phyloP scores from a whole-genome alignment of 2,329 filamentous ascomycete genomes.

The Fusarium sp. region DNA sequence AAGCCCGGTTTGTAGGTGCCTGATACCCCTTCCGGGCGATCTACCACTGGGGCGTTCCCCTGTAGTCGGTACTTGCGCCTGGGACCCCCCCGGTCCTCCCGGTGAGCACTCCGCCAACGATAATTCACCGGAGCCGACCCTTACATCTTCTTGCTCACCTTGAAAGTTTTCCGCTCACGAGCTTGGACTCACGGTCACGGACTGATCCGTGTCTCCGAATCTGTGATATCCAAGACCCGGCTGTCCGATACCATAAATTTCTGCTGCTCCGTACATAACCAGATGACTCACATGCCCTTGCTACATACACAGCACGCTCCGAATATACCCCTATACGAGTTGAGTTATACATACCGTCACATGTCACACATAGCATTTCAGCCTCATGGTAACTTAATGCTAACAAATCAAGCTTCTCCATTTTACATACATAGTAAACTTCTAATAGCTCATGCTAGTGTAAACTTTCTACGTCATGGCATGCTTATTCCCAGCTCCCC shows the following conservation, averaged over 20 bases:
- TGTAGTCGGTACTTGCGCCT: constrained; percentile 12
- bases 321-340: background rate
- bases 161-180: background rate
- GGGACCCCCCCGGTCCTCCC: background rate
- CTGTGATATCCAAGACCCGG: constrained; percentile 7
- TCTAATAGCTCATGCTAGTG: background rate
- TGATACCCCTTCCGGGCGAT: background rate
- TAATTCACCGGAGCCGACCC: constrained; percentile 36
- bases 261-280: background rate
- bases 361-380: constrained; percentile 2
- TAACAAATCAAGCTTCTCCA: constrained; percentile 7
- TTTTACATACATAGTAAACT: constrained; percentile 21
- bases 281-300: constrained; percentile 19
- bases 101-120: constrained; percentile 31
- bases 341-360: background rate
- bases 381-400: background rate
- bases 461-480: constrained; percentile 21
- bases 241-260: constrained; percentile 16
- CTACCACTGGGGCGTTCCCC: background rate
- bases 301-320: background rate
- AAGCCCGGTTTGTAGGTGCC: background rate
- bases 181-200: constrained; percentile 6
- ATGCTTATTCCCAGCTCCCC: constrained; percentile 14
- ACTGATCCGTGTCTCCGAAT: constrained; percentile 28
- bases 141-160: constrained; percentile 10